Conservation (phyloP, 1,139 yeast genomes). For the Yarrowia galli region DNA sequence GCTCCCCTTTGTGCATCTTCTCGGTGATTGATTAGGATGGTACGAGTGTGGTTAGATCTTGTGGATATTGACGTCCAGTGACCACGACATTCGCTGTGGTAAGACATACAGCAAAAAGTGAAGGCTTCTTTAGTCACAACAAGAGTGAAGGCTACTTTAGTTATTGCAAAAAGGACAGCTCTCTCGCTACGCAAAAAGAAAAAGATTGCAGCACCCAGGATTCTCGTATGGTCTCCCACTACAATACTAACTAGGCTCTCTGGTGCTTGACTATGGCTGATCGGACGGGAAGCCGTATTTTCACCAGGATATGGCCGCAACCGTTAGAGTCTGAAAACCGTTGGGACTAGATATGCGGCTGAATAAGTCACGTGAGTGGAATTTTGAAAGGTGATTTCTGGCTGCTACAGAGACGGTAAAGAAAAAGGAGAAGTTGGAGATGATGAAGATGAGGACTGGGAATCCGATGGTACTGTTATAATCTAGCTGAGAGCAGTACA, state of each 20-base stretch:
- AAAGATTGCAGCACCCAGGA: conserved; percentile 33
- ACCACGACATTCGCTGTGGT: no score
- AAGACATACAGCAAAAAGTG: no score
- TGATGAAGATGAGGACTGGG: no score
- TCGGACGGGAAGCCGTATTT: conserved; percentile 36
- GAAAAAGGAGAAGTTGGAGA: no score
- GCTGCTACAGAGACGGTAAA: neutral
- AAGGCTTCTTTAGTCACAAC: no score
- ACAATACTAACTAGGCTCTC: conserved; percentile 36
- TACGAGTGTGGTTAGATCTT: no score
- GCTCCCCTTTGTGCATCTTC: neutral
- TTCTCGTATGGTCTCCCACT: conserved; percentile 36
- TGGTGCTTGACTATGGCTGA: conserved; percentile 36
- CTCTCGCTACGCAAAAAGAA: neutral
- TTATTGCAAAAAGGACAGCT: no score
- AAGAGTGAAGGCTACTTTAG: no score
- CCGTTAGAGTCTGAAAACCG: neutral
- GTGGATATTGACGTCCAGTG: no score
- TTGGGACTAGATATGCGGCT: neutral
- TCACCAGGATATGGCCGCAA: conserved; percentile 36
- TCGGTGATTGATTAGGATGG: no score
- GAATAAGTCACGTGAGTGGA: neutral
- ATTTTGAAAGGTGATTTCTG: neutral
- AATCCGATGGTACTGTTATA: no score
- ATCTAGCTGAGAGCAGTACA: no score